Base-by-base conservation (phyloP, 2,329 filamentous ascomycete genomes). In the Sporothrix humicola region DNA sequence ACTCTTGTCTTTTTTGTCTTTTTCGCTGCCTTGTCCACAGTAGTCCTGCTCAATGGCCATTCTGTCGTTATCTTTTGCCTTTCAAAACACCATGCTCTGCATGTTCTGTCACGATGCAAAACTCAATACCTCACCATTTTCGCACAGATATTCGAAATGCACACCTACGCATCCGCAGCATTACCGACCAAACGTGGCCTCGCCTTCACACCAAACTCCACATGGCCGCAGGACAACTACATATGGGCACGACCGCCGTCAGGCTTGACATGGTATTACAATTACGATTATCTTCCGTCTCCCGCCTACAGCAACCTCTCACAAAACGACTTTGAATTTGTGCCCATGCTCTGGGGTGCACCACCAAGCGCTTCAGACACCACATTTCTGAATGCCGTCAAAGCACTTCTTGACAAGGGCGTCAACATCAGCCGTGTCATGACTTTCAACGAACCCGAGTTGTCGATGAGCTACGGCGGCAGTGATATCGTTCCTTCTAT, bases 251-350 rank as follows among this genome's bases (percentile, higher is more conserved):
- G 84, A 59, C 71, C 83, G 6, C 85, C 84, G 52, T 88, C 87
- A 20, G 87, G 89, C 58, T 82, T 95, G 72, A 91, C 89, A 2
- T 96, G 93, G 93, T 96, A 96, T 85, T 96, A 95, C 86, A 95
- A 95, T 84, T 96, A 95, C 81, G 81, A 83, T 37, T 79, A 84
- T 23, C 79, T 81, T 3, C 92, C 92, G 0, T 88, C 90, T 0
- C 75, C 85, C 0, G 83, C 83, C 58, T 91, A 86, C 79, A 76
- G 81, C 56, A 81, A 84, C 69, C 78, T 85, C 44, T 77, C 85
- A 0, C 87, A 90, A 77, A 82, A 84, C 15, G 81, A 85, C 15
- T 88, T 95, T 77, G 86, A 93, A 80, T 96, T 93, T 81, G 90
- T 95, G 1, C 93, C 93, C 69, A 94, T 94, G 92, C 87, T 94